Evolutionary conservation across 495 filamentous ascomycete genomes (phyloP), one percentile per base, ranked within the genome.

Genomic region (Lepraria neglecta): DNA sequence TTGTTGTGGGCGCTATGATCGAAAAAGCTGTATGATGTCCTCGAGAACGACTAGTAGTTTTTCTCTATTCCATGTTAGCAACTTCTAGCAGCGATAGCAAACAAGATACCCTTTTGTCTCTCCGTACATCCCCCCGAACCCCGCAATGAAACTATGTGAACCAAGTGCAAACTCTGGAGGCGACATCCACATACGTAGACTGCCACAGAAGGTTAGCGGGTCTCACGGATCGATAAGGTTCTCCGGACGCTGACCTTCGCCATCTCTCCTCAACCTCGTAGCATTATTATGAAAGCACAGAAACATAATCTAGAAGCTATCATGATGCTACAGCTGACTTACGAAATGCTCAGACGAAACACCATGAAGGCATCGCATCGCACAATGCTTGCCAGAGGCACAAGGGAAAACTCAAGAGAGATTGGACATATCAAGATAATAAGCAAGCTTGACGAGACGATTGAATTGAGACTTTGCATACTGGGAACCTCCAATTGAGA

Each of bases 201-300:
- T 54, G 30, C 51, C 51, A n/a, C 7, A 38, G 19, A 54, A n/a
- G 51, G 51, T 54, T 54, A 54, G 51, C n/a, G 31, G 11, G 17
- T 35, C 31, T 54, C 31, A 35, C 19, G 3, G 31, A 38, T 38
- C 51, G 9, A 19, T 33, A 35, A 19, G 17, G 51, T 54, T 53
- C 50, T 53, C n/a, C 50, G 15, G 51, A 24, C 51, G 30, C 31
- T 38, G 28, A 38, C 28, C 31, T 54, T 33, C 30, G 51, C 51
- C 21, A 28, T 54, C 31, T 46, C 15, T 46, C 14, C 30, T 38
- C 31, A 38, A 38, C 30, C 28, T 5, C 51, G 30, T 38, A 54
- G 51, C 51, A 54, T n/a, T 38, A 1, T 38, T 38, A 38, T 38
- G 35, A 38, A 10, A 38, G 35, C 35, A 10, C 35, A 38, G 9